These are phyloP conservation scores for Pelargonium australe DNA, from an alignment of 441 rosid genomes.

Conservation along the genomic window DNA sequence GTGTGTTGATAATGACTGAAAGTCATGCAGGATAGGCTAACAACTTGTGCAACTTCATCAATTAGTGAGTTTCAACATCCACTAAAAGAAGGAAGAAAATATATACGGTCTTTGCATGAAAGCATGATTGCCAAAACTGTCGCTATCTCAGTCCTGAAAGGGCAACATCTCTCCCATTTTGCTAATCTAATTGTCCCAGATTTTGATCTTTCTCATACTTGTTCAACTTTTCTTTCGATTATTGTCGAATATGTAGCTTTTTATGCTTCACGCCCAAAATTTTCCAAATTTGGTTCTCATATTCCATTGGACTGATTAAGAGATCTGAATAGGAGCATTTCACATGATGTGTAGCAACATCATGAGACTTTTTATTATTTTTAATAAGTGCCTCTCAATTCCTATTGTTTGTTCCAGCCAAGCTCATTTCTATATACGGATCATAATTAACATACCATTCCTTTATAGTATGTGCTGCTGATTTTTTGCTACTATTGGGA, in stretches of 20 bases:
- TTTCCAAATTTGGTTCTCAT: conserved; percentile 25
- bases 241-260: conserved; percentile 31
- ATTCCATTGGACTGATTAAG: conserved; percentile 10
- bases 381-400: conserved; percentile 20
- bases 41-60: not conserved
- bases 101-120: not conserved
- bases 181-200: not conserved
- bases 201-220: conserved; percentile 15
- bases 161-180: not conserved
- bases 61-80: not conserved
- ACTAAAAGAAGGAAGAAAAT: not conserved
- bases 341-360: conserved; percentile 25
- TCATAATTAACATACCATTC: conserved; percentile 13
- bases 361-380: conserved; percentile 11
- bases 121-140: not conserved
- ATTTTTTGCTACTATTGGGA: conserved; percentile 22
- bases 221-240: conserved; percentile 26
- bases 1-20: not conserved
- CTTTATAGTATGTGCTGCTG: conserved; percentile 17
- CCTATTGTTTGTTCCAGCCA: conserved; percentile 20
- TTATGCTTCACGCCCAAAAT: conserved; percentile 26
- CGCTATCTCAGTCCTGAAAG: not conserved
- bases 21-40: not conserved
- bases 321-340: conserved; percentile 15
- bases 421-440: conserved; percentile 17